Evolutionary conservation across 345 rosid species (phyloP).

Genomic region (Populus deltoides): DNA sequence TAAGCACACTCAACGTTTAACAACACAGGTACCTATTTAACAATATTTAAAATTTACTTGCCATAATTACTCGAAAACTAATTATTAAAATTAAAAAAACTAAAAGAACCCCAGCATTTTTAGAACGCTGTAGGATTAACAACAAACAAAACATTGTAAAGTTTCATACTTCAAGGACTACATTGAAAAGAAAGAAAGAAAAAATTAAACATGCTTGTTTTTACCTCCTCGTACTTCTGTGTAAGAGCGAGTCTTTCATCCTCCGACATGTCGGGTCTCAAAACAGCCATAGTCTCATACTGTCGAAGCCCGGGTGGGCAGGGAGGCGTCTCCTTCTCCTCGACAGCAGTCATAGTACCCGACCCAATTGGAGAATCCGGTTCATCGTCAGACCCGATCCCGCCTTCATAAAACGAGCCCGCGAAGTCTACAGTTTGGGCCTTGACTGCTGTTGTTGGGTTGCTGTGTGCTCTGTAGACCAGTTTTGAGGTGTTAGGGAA

Average conservation of each 20-base stretch:
- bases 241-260: constrained; percentile 81
- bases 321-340: constrained; percentile 71
- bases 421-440: constrained; percentile 72
- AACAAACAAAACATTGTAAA: neutral
- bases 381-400: constrained; percentile 66
- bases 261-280: constrained; percentile 97
- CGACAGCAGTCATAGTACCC: constrained; percentile 36
- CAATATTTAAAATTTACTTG: neutral
- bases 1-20: neutral
- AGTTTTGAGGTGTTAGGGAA: constrained; percentile 33
- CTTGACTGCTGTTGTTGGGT: constrained; percentile 23
- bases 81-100: no score
- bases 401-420: constrained; percentile 73
- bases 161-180: neutral
- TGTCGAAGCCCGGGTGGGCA: constrained; percentile 92
- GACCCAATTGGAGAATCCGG: constrained; percentile 46
- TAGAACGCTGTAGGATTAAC: neutral
- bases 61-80: neutral
- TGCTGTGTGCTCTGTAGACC: constrained; percentile 15
- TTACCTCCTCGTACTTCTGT: constrained; percentile 98
- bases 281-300: constrained; percentile 82
- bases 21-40: neutral
- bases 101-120: neutral
- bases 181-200: neutral
- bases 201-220: neutral